Conservation (phyloP, 1,284 basidiomycete species). For the Ceratobasidium sp. region DNA sequence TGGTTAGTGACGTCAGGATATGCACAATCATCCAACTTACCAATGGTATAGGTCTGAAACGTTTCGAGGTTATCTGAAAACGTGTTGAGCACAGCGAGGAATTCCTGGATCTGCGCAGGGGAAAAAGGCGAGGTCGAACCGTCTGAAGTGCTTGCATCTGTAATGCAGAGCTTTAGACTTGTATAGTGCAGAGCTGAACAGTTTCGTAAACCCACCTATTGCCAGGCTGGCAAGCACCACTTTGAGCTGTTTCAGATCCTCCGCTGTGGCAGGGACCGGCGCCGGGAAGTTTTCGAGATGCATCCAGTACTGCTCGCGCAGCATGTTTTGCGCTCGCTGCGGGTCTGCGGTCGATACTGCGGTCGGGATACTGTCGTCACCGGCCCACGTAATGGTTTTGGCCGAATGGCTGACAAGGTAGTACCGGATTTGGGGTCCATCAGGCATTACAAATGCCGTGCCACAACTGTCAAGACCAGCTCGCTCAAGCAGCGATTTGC, state of each 20-base stretch:
- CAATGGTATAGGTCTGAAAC: constrained; percentile 21
- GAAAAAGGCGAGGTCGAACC: constrained; percentile 17
- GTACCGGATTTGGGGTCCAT: background rate
- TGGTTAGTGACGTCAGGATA: background rate
- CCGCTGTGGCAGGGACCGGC: background rate
- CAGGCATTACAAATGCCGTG: background rate
- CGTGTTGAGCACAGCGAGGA: background rate
- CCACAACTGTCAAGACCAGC: background rate
- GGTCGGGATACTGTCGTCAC: background rate
- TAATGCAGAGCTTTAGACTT: background rate
- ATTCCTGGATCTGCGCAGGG: background rate
- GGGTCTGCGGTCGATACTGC: background rate
- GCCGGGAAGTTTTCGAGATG: constrained; percentile 17
- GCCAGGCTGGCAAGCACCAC: constrained; percentile 8
- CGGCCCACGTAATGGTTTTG: background rate
- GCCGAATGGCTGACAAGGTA: background rate
- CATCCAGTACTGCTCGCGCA: constrained; percentile 4
- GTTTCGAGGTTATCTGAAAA: background rate
- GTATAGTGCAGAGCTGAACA: background rate
- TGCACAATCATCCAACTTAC: background rate
- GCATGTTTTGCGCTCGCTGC: background rate
- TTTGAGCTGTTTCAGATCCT: background rate
- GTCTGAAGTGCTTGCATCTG: constrained; percentile 15
- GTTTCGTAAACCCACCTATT: background rate
- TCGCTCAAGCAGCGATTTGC: background rate